phyloP scores from a whole-genome alignment of 768 basidiomycete species.

The Artomyces pyxidatus region DNA sequence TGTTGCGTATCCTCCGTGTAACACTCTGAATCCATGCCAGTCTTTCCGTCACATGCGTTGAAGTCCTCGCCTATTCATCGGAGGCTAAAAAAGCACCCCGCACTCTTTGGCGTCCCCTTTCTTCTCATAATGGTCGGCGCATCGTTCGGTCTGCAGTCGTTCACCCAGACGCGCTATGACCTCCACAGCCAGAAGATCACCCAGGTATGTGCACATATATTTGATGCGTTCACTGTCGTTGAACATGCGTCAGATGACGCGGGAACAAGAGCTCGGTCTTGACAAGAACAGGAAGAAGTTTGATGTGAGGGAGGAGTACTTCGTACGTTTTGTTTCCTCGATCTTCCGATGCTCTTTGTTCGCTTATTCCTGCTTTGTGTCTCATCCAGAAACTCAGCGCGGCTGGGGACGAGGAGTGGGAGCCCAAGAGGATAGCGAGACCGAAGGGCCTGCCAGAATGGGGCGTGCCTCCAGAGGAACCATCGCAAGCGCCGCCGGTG shows the following conservation, averaged over 20 bases:
- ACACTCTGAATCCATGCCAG: constrained; percentile 6
- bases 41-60: constrained; percentile 11
- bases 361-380: background rate
- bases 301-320: constrained; percentile 94
- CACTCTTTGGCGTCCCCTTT: constrained; percentile 82
- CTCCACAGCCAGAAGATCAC: constrained; percentile 73
- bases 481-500: too few species aligned
- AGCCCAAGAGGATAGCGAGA: constrained; percentile 74
- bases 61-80: constrained; percentile 5
- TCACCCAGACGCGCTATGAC: constrained; percentile 91
- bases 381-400: constrained; percentile 53
- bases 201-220: constrained; percentile 34
- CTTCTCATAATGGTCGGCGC: constrained; percentile 77
- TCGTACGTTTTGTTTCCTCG: constrained; percentile 51
- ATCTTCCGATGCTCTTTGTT: background rate
- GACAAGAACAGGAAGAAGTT: constrained; percentile 68
- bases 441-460: constrained; percentile 89
- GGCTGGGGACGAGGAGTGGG: constrained; percentile 66
- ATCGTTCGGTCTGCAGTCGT: constrained; percentile 71
- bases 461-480: constrained; percentile 74
- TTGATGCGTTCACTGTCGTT: background rate
- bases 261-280: constrained; percentile 72
- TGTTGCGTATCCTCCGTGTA: background rate
- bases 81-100: constrained; percentile 41
- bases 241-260: constrained; percentile 42